phyloP scores from a whole-genome alignment of 495 filamentous ascomycete genomes.

The Penicillium chermesinum region DNA sequence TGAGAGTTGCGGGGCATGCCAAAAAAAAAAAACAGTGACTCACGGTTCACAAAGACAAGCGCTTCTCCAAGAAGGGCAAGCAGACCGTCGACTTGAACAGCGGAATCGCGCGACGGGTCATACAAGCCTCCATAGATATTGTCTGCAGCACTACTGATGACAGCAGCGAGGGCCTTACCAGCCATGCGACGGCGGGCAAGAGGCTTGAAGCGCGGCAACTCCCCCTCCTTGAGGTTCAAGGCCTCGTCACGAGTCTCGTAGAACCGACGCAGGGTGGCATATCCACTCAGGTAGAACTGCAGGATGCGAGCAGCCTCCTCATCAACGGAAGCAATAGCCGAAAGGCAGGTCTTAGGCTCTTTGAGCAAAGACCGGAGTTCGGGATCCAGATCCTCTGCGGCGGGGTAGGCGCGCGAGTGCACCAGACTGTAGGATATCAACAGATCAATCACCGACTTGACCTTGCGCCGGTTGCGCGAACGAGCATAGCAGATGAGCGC shows the following conservation, averaged over 20 bases:
- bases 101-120: conserved; percentile 68
- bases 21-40: too few relatives aligned
- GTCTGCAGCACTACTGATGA: conserved; percentile 77
- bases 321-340: conserved; percentile 59
- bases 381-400: conserved; percentile 59
- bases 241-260: conserved; percentile 78
- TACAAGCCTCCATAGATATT: conserved; percentile 85
- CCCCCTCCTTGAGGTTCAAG: conserved; percentile 31
- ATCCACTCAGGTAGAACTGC: conserved; percentile 79
- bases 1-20: not conserved
- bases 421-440: conserved; percentile 81
- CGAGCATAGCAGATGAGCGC: conserved; percentile 83
- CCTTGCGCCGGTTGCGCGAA: conserved; percentile 65
- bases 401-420: conserved; percentile 73
- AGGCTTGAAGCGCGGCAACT: conserved; percentile 39
- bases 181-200: conserved; percentile 59
- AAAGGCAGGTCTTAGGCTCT: conserved; percentile 60
- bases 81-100: conserved; percentile 79
- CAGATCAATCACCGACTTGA: conserved; percentile 76
- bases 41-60: conserved; percentile 64
- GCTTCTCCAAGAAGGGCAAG: conserved; percentile 81
- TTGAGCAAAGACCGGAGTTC: conserved; percentile 60
- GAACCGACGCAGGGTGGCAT: conserved; percentile 80
- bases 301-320: conserved; percentile 73
- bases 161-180: conserved; percentile 64